Conservation (phyloP, 495 filamentous ascomycete species). For the Penicillium flavigenum region DNA sequence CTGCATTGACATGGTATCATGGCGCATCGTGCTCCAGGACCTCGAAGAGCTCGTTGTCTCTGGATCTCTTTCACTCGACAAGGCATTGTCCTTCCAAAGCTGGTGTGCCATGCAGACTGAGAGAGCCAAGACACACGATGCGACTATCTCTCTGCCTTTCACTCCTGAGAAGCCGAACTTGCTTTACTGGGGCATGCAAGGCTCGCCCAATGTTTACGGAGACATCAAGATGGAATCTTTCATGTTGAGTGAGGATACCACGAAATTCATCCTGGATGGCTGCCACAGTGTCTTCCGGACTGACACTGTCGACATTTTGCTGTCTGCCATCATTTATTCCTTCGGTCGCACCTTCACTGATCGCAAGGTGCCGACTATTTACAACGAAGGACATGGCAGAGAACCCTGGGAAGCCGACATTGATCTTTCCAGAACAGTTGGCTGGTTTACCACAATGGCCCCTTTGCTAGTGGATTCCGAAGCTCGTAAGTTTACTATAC, state of each 20-base stretch:
- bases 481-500: conserved; percentile 30
- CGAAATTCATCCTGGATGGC: conserved; percentile 40
- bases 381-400: conserved; percentile 58
- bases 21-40: conserved; percentile 66
- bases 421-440: conserved; percentile 57
- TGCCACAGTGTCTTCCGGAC: conserved; percentile 51
- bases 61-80: conserved; percentile 38
- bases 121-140: conserved; percentile 30
- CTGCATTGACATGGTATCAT: conserved; percentile 69
- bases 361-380: conserved; percentile 53
- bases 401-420: conserved; percentile 49
- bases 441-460: conserved; percentile 61
- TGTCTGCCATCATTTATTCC: conserved; percentile 51
- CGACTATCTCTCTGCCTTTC: conserved; percentile 34
- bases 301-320: conserved; percentile 53
- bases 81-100: conserved; percentile 59
- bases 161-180: conserved; percentile 33
- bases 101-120: conserved; percentile 56
- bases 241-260: conserved; percentile 44
- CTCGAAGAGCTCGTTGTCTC: conserved; percentile 59
- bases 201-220: conserved; percentile 46
- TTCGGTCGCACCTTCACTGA: conserved; percentile 52
- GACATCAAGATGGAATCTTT: conserved; percentile 47
- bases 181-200: conserved; percentile 55
- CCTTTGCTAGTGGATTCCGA: conserved; percentile 40